Percentiles rank a stretch among this genome's conserved stretches.
Evolutionary conservation across 805 yeast genomes (phyloP).

Genomic region (Metschnikowia cubensis): DNA sequence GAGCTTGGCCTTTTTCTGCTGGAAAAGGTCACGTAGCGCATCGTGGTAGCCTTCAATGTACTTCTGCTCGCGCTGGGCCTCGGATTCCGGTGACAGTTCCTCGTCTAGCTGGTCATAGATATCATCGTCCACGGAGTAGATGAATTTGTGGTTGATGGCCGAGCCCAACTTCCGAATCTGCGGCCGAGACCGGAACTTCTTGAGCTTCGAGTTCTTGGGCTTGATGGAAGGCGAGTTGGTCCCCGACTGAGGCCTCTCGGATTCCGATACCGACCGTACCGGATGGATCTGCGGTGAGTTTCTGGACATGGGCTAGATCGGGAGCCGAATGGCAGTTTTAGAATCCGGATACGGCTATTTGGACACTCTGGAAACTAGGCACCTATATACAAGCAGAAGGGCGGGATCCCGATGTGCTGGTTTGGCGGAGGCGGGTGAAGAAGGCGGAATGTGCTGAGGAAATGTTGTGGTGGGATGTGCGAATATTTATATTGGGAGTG

Average conservation of each 20-base stretch:
- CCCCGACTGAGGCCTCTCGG: conserved; percentile 7
- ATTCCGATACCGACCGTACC: conserved; percentile 11
- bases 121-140: conserved; percentile 82
- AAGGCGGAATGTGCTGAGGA: background rate
- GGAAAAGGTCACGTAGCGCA: conserved; percentile 48
- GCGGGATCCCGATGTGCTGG: no score
- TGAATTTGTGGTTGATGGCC: conserved; percentile 25
- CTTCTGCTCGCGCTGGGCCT: conserved; percentile 32
- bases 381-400: no score
- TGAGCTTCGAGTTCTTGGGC: conserved; percentile 13
- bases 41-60: conserved; percentile 73
- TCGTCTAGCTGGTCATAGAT: conserved; percentile 57
- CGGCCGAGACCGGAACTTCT: conserved; percentile 26
- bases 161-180: conserved; percentile 28
- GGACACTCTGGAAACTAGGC: no score
- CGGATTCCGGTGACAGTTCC: conserved; percentile 33
- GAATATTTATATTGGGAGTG: background rate
- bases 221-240: conserved; percentile 12
- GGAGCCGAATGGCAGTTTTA: no score
- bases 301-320: conserved; percentile 1
- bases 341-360: no score
- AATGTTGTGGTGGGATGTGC: background rate
- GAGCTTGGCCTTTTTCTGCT: conserved; percentile 17
- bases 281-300: conserved; percentile 13
- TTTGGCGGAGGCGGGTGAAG: background rate